Conservation (phyloP, 1,139 yeast species). For the Starmera stellimalicola region DNA sequence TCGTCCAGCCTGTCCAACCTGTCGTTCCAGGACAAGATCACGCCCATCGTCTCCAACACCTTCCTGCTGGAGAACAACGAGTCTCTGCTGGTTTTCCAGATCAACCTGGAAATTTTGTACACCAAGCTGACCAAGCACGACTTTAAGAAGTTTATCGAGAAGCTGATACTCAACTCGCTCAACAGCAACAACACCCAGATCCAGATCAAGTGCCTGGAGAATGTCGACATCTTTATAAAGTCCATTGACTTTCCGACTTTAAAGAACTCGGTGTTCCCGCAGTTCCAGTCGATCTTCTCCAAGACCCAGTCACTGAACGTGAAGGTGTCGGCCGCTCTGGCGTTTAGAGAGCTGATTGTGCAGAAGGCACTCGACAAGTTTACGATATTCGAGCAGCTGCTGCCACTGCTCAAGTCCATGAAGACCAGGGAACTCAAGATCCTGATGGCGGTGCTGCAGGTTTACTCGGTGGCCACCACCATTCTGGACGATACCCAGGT, state of each 20-base stretch:
- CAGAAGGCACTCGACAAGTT: slow-evolving; percentile 59
- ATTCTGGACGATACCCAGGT: slow-evolving; percentile 32
- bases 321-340: slow-evolving; percentile 58
- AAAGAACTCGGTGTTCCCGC: slow-evolving; percentile 66
- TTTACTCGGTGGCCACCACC: slow-evolving; percentile 36
- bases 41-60: slow-evolving; percentile 35
- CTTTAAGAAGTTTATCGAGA: slow-evolving; percentile 30
- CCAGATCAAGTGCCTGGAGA: slow-evolving; percentile 49
- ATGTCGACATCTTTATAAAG: slow-evolving; percentile 34
- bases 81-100: slow-evolving; percentile 43
- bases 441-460: slow-evolving; percentile 42
- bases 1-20: slow-evolving; percentile 64
- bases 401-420: slow-evolving; percentile 66
- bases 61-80: slow-evolving; percentile 37
- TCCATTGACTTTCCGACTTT: slow-evolving; percentile 63
- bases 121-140: slow-evolving; percentile 36
- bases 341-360: slow-evolving; percentile 52
- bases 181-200: slow-evolving; percentile 25
- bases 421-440: slow-evolving; percentile 72
- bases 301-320: slow-evolving; percentile 78
- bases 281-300: slow-evolving; percentile 61
- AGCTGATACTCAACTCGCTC: slow-evolving; percentile 13
- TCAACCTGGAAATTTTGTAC: slow-evolving; percentile 43
- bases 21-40: slow-evolving; percentile 66
- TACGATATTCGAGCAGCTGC: slow-evolving; percentile 63